Base-by-base conservation (phyloP, 2,329 filamentous ascomycete genomes). In the Trichoderma koningiopsis region DNA sequence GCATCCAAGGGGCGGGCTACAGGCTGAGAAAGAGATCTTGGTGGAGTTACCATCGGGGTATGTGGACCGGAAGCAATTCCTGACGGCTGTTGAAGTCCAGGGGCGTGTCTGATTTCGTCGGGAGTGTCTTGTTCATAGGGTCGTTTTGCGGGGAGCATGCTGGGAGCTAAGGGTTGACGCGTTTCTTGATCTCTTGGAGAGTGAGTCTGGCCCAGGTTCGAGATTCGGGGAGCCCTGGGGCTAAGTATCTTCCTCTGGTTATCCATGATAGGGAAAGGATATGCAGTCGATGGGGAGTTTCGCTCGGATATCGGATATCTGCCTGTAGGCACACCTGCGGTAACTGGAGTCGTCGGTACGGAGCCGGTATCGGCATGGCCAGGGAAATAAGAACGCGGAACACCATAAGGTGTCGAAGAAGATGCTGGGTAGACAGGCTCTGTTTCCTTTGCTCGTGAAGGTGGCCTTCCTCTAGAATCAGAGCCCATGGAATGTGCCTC, bases 1-100 rank as follows among this genome's bases (percentile, higher is more conserved):
- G 71, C 73, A 16, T 75, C 76, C 19, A 71, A 70, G n/a, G 70
- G 70, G 56, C 71, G 71, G 13, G 79, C 65, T 27, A 73, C 71
- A 10, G 80, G 75, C n/a, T 83, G 81, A 5, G 81, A 80, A 55
- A 79, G 72, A 27, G 79, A 75, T 56, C 80, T 77, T 59, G 77
- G 72, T 5, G 77, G 74, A 33, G 76, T 74, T 7, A 77, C 73
- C 71, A 70, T 66, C 33, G 70, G 70, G 33, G 68, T 71, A 55
- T 71, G 75, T 31, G 68, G 73, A 33, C 68, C 70, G n/a, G 74
- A 70, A 4, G 74, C 71, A 58, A 75, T 72, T n/a, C 73, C 72
- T 6, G 73, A 67, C 27, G 74, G 68, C 43, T 76, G 76, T 19
- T 77, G 75, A 7, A 74, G 68, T 10, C 72, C 73, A 3, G 74